These are phyloP conservation scores for Ceratocystis diversiconidia DNA, from an alignment of 2,329 filamentous ascomycete species.

Conservation along the genomic window DNA sequence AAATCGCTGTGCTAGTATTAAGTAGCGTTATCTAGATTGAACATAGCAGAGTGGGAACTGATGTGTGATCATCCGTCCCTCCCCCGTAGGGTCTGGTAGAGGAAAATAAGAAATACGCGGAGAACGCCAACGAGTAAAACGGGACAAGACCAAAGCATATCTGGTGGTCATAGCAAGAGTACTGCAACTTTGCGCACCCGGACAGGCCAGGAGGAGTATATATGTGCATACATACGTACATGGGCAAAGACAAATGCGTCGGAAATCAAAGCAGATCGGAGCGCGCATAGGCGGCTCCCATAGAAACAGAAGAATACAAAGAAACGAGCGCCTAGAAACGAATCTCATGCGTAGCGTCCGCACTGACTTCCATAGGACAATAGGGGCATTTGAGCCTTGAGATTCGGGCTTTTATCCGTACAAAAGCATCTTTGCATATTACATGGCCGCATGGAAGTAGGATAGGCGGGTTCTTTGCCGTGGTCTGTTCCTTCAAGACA, in stretches of 20 bases:
- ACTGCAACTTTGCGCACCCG: not conserved
- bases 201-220: not conserved
- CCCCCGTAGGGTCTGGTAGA: not conserved
- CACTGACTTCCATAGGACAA: constrained; percentile 70
- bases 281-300: not conserved
- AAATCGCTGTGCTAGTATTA: not conserved
- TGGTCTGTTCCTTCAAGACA: constrained; percentile 91
- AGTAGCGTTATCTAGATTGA: not conserved
- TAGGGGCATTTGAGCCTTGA: constrained; percentile 85
- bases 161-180: not conserved
- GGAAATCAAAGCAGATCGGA: not conserved
- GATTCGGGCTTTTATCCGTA: constrained; percentile 61
- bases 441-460: constrained; percentile 95
- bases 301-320: not conserved
- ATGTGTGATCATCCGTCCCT: not conserved
- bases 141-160: not conserved
- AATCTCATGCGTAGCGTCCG: constrained; percentile 62
- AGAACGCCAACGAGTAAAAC: not conserved
- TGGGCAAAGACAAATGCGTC: not conserved
- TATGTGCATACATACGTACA: not conserved
- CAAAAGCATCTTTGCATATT: constrained; percentile 70
- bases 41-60: not conserved
- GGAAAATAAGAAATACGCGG: not conserved
- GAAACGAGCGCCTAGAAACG: constrained; percentile 34
- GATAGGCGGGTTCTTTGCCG: constrained; percentile 85